Percentiles rank a stretch among this genome's conserved stretches.
phyloP scores from a whole-genome alignment of 2,329 filamentous ascomycete genomes.

The Apiospora phragmitis region DNA sequence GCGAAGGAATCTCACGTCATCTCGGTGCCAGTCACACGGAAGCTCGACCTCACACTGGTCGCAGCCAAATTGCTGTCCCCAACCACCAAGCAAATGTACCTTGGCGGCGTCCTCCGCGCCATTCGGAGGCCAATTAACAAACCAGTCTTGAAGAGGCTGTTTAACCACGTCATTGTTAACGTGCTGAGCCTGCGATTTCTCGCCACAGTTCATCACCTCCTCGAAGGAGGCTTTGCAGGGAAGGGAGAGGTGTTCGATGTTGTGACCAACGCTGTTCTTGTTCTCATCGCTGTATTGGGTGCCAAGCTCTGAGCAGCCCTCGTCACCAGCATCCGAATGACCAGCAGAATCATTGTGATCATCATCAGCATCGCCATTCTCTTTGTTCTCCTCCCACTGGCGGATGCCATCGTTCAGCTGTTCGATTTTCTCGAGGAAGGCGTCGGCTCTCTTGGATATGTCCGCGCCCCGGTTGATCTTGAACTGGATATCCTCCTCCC shows the following conservation, averaged over 20 bases:
- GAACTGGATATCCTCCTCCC: neutral
- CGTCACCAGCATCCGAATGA: too few species aligned
- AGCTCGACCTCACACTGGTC: neutral
- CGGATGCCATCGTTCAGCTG: neutral
- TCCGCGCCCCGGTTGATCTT: neutral
- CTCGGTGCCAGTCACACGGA: neutral
- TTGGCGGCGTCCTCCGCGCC: too few species aligned
- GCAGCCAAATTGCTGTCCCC: neutral
- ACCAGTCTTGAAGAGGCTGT: too few species aligned
- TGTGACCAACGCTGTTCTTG: neutral
- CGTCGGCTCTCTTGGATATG: neutral
- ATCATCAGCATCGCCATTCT: neutral
- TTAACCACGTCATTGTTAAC: neutral
- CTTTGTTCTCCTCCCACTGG: neutral
- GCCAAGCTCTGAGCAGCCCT: too few species aligned
- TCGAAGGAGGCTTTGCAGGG: neutral
- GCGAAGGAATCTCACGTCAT: neutral
- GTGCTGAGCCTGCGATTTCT: neutral
- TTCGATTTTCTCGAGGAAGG: neutral
- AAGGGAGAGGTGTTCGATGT: neutral
- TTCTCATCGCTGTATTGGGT: neutral
- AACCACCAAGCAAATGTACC: too few species aligned
- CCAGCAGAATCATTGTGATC: neutral
- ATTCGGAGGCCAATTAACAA: too few species aligned
- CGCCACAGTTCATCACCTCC: neutral